phyloP scores from a whole-genome alignment of 306 rosid genomes.

The Lathyrus tuberosus region DNA sequence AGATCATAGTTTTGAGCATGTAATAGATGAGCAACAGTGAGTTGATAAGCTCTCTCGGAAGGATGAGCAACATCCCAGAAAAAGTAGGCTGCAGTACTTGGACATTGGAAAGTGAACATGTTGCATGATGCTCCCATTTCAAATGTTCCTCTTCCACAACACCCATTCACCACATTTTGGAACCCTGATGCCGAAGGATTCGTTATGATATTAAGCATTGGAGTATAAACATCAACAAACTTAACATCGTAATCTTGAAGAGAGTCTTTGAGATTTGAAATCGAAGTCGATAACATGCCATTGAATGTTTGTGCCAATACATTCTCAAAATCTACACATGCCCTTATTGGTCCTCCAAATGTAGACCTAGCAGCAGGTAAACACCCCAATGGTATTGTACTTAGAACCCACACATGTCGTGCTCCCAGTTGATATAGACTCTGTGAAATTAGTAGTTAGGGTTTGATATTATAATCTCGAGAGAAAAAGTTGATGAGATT shows the following conservation, averaged over 20 bases:
- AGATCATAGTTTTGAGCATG: not conserved
- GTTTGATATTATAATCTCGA: not conserved
- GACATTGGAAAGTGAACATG: not conserved
- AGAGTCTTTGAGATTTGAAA: not conserved
- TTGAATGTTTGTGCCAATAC: slow-evolving; percentile 36
- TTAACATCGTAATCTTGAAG: slow-evolving; percentile 18
- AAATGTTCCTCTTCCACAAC: slow-evolving; percentile 45
- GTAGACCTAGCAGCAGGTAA: slow-evolving; percentile 39
- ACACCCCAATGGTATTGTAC: slow-evolving; percentile 51
- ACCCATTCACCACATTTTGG: not conserved
- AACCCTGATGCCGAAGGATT: slow-evolving; percentile 48
- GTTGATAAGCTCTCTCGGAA: slow-evolving; percentile 39
- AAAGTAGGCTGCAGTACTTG: not conserved
- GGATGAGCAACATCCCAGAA: slow-evolving; percentile 61
- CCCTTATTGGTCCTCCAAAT: not conserved
- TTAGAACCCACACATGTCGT: slow-evolving; percentile 40
- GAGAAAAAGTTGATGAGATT: not conserved
- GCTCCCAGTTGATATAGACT: slow-evolving; percentile 46
- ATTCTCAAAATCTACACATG: slow-evolving; percentile 16
- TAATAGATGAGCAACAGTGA: slow-evolving; percentile 16
- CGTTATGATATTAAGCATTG: slow-evolving; percentile 28
- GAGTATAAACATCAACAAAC: slow-evolving; percentile 42
- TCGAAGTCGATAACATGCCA: not conserved
- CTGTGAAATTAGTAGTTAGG: not conserved
- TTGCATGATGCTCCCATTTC: slow-evolving; percentile 34